These are phyloP conservation scores for Silene vulgaris DNA, from an alignment of 179 eudicot genomes.

Conservation along the genomic window DNA sequence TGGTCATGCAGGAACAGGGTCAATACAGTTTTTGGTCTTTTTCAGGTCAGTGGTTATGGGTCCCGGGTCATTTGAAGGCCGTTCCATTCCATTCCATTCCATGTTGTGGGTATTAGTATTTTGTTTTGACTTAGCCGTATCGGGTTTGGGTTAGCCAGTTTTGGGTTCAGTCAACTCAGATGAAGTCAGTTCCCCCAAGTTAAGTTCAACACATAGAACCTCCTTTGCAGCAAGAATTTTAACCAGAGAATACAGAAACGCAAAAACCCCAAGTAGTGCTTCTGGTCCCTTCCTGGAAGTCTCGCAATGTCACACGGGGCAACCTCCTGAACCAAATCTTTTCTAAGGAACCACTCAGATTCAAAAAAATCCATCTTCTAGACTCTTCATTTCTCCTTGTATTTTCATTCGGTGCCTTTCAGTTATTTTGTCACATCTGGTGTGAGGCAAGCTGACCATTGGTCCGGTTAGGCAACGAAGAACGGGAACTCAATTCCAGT, in stretches of 20 bases:
- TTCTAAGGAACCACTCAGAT: slow-evolving; percentile 3
- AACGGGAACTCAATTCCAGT: slow-evolving; percentile 46
- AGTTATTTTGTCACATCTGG: background rate
- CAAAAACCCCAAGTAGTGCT: background rate
- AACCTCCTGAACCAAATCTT: slow-evolving; percentile 3
- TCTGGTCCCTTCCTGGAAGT: background rate
- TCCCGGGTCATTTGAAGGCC: background rate
- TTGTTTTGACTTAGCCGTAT: background rate
- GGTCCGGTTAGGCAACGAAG: slow-evolving; percentile 40
- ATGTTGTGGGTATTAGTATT: background rate
- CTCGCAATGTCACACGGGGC: background rate
- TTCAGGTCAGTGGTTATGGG: background rate
- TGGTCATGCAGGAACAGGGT: background rate
- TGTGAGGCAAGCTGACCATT: slow-evolving; percentile 23
- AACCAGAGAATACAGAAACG: too few relatives aligned
- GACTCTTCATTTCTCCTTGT: background rate
- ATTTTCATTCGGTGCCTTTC: background rate
- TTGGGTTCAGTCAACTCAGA: background rate
- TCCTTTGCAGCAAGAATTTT: background rate
- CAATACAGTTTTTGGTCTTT: background rate
- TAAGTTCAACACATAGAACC: background rate
- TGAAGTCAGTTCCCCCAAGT: background rate
- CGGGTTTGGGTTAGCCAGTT: background rate
- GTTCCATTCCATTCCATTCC: background rate
- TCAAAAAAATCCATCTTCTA: slow-evolving; percentile 4